These are phyloP conservation scores for Sarocladium brachiariae DNA, from an alignment of 2,329 filamentous ascomycete genomes.

Conservation along the genomic window DNA sequence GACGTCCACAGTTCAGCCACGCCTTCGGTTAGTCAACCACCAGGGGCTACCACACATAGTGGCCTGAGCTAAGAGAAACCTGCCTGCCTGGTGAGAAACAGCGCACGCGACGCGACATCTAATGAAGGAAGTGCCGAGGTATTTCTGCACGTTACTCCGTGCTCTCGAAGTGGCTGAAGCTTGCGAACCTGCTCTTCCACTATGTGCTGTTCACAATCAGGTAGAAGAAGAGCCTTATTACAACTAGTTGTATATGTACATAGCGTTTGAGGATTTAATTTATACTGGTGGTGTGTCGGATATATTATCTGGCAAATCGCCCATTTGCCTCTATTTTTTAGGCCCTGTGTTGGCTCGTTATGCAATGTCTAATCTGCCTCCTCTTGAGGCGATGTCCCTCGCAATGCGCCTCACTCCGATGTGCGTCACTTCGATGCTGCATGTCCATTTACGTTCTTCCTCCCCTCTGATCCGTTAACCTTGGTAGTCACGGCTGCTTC, in stretches of 20 bases:
- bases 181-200: not conserved
- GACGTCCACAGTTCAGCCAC: no score
- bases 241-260: no score
- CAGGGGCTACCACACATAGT: constrained; percentile 1
- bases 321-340: not conserved
- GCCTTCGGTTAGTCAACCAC: not conserved
- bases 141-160: not conserved
- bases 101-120: not conserved
- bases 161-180: constrained; percentile 2
- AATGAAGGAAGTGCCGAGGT: constrained; percentile 5
- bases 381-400: not conserved
- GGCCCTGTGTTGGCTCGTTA: not conserved
- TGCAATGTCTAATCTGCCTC: not conserved
- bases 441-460: not conserved
- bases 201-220: no score
- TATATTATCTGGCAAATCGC: not conserved
- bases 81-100: not conserved
- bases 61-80: constrained; percentile 2
- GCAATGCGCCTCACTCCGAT: not conserved
- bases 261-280: no score
- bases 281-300: no score
- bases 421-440: not conserved
- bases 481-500: not conserved
- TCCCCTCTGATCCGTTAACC: constrained; percentile 1
- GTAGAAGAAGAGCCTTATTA: no score